Base-by-base conservation (phyloP, 1,139 yeast species). In the Candida sp. region DNA sequence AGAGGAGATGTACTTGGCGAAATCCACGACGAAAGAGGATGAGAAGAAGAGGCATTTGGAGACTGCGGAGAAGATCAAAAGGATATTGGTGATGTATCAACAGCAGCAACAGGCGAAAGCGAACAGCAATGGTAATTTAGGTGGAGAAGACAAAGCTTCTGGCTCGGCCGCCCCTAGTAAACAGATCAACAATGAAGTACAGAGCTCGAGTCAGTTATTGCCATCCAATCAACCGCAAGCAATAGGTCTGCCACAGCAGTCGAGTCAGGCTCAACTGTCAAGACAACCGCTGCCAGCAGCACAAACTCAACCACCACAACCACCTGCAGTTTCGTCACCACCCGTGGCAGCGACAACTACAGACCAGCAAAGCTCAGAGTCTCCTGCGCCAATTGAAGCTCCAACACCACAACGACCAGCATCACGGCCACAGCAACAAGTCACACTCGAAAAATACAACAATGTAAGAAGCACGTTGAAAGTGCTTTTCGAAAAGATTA, bases 31-130 rank as follows among this genome's bases (percentile, higher is more conserved):
- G 47, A 86, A 84, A 46, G 6, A 58, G 2, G 86, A 83, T 0
- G 85, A 81, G 57, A 94, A 93, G n/a, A 83, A 83, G 63, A 85
- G 81, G 58, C 90, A 88, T 62, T 72, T 82, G 57, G 73, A 77
- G 55, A 85, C 84, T 54, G 96, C 94, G 2, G 88, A 88, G 51
- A 81, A 81, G 52, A 84, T 90, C 58, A 83, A 80, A 58, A 77
- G 72, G 65, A 77, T 73, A 52, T 76, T 79, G 53, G 57, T 74
- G 34, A 72, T 65, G 49, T 77, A 74, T 56, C 77, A 75, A 50
- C 76, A 75, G 7, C 80, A 63, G 61, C 58, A 60, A 59, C 58
- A 61, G 48, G 57, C 69, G 59, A 55, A 70, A 60, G 57, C 69
- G 59, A 55, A 71, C 60, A 57, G 52, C 17, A 37, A 17, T 37